These are phyloP conservation scores for Vachellia pachyceras DNA, from an alignment of 306 rosid species.

Conservation along the genomic window DNA sequence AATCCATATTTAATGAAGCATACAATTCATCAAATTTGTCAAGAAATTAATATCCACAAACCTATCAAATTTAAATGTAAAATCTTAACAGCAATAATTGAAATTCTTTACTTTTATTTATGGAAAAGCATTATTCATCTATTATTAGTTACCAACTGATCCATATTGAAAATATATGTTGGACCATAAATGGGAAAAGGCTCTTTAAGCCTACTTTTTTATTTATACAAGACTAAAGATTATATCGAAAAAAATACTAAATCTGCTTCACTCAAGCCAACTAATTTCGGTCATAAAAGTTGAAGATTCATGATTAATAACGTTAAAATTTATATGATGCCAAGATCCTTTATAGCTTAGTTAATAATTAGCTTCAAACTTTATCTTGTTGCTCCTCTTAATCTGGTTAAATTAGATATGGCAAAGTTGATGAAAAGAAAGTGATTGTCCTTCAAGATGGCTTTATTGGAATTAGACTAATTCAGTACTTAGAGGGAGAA, in stretches of 20 bases:
- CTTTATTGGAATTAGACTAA: slow-evolving; percentile 40
- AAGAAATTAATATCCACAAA: neutral
- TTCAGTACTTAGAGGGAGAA: slow-evolving; percentile 13
- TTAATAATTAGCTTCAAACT: slow-evolving; percentile 25
- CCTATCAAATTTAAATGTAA: neutral
- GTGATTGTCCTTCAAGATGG: slow-evolving; percentile 18
- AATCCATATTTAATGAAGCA: neutral
- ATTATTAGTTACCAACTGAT: neutral
- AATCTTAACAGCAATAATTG: neutral
- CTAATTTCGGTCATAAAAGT: neutral
- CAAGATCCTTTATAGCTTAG: neutral
- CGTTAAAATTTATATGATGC: neutral
- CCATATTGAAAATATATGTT: neutral
- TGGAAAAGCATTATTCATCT: neutral
- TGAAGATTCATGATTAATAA: neutral
- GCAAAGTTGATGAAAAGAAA: slow-evolving; percentile 35
- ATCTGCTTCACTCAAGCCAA: neutral
- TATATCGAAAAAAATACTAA: neutral
- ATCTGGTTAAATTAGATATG: slow-evolving; percentile 16
- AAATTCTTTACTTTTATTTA: neutral
- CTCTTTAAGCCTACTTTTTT: neutral
- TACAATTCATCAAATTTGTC: neutral
- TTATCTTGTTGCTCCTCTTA: slow-evolving; percentile 5
- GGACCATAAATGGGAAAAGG: neutral
- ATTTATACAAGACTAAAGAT: neutral